Percentiles rank a stretch among this genome's conserved stretches.
These are phyloP conservation scores for Penicillium sp. DNA, from an alignment of 2,329 filamentous ascomycete genomes.

Conservation along the genomic window DNA sequence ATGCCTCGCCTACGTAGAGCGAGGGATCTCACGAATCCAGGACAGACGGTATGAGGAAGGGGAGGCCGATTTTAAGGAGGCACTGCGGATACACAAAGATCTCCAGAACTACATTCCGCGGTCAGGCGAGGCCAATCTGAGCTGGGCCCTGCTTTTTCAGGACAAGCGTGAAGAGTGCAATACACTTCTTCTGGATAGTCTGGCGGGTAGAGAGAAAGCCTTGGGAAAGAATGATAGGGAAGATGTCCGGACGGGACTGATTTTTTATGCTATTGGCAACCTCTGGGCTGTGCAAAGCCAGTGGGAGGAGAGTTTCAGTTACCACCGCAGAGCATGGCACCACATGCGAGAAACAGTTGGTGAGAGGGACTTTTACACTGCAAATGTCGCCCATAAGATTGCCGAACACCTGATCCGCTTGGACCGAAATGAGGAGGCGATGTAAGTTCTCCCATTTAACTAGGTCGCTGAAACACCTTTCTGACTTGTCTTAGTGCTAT, in stretches of 20 bases:
- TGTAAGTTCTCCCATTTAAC: background rate
- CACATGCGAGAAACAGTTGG: constrained; percentile 25
- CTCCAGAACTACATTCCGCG: background rate
- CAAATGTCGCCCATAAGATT: constrained; percentile 22
- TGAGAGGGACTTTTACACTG: constrained; percentile 26
- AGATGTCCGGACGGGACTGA: constrained; percentile 4
- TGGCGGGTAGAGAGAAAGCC: constrained; percentile 20
- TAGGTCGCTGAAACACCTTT: background rate
- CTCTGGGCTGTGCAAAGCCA: background rate
- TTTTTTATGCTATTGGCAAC: background rate
- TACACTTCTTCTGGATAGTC: constrained; percentile 20
- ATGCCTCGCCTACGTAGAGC: constrained; percentile 15
- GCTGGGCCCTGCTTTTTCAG: background rate
- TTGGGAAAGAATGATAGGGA: constrained; percentile 22
- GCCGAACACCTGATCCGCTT: constrained; percentile 22
- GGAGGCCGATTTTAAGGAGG: background rate
- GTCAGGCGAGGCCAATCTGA: background rate
- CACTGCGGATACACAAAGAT: background rate
- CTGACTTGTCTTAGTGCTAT: constrained; percentile 13
- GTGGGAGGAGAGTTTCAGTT: constrained; percentile 20
- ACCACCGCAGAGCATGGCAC: constrained; percentile 20
- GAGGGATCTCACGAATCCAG: constrained; percentile 8
- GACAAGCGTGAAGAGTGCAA: constrained; percentile 2
- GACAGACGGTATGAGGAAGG: background rate
- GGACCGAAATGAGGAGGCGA: background rate